Evolutionary conservation across 768 basidiomycete genomes (phyloP).

Genomic region (Mycena olivaceomarginata): DNA sequence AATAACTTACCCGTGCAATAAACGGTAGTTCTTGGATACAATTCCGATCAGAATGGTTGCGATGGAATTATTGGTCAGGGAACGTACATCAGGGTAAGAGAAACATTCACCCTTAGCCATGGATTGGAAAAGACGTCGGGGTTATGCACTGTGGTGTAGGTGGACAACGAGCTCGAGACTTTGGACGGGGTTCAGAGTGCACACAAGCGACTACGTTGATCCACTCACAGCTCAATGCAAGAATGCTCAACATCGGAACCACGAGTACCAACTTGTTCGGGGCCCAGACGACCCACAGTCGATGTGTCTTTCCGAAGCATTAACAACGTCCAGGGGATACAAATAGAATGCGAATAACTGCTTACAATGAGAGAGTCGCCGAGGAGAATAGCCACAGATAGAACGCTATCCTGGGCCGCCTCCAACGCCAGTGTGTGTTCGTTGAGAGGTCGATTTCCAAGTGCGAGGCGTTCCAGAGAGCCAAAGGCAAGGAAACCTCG

Average conservation of each 20-base stretch:
- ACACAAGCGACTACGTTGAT: slow-evolving; percentile 3
- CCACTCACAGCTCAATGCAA: slow-evolving; percentile 15
- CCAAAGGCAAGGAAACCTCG: slow-evolving; percentile 20
- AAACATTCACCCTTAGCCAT: slow-evolving; percentile 16
- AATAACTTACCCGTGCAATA: slow-evolving; percentile 20
- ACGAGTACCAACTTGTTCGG: slow-evolving; percentile 14
- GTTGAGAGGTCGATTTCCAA: slow-evolving; percentile 19
- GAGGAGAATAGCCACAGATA: slow-evolving; percentile 21
- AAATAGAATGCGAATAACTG: slow-evolving; percentile 11
- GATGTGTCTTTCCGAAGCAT: slow-evolving; percentile 18
- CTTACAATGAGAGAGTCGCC: slow-evolving; percentile 26
- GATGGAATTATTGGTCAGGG: slow-evolving; percentile 18
- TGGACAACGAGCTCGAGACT: slow-evolving; percentile 22
- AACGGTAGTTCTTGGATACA: slow-evolving; percentile 16
- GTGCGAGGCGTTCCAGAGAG: slow-evolving; percentile 19
- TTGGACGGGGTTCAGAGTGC: slow-evolving; percentile 14
- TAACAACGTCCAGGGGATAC: slow-evolving; percentile 17
- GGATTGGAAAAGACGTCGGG: slow-evolving; percentile 23
- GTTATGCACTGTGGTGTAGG: slow-evolving; percentile 22
- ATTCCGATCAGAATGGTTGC: slow-evolving; percentile 5
- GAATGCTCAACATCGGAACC: slow-evolving; percentile 5
- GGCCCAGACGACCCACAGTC: slow-evolving; percentile 11
- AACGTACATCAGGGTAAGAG: slow-evolving; percentile 18
- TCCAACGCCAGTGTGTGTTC: slow-evolving; percentile 24
- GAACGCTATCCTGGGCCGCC: slow-evolving; percentile 20